Evolutionary conservation across 306 rosid species (phyloP).

Genomic region (Citrullus mucosospermus): DNA sequence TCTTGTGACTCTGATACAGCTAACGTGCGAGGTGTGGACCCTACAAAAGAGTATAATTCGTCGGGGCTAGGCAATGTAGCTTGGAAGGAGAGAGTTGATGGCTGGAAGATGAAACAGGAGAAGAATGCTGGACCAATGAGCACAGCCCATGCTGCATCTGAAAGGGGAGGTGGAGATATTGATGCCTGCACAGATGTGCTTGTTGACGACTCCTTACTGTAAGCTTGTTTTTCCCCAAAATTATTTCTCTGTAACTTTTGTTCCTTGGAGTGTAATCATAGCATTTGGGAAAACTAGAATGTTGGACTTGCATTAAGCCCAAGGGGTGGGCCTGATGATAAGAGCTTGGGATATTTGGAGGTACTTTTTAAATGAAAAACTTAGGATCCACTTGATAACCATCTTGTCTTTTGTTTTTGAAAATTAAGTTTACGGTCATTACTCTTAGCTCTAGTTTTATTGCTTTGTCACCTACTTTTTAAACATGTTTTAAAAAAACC

Average conservation of each 20-base stretch:
- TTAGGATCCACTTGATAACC: neutral
- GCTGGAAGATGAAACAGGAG: constrained; percentile 98
- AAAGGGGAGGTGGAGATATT: constrained; percentile 88
- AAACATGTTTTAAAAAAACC: too few species aligned
- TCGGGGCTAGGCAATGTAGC: constrained; percentile 87
- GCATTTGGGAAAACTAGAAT: neutral
- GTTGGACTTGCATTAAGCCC: neutral
- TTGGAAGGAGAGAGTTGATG: constrained; percentile 99
- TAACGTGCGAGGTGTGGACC: constrained; percentile 58
- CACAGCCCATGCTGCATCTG: constrained; percentile 81
- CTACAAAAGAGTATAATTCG: constrained; percentile 37
- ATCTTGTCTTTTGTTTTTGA: neutral
- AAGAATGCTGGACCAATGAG: constrained; percentile 78
- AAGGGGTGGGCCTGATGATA: neutral
- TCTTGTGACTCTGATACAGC: constrained; percentile 32
- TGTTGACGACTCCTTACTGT: constrained; percentile 81
- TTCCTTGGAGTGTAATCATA: neutral
- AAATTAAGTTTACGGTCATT: too few species aligned
- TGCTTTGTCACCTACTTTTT: too few species aligned
- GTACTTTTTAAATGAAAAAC: neutral
- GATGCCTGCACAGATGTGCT: constrained; percentile 91
- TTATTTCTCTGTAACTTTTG: constrained; percentile 7
- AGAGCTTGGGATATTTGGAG: neutral
- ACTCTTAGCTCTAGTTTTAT: too few species aligned
- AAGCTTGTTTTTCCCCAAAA: constrained; percentile 11